phyloP scores from a whole-genome alignment of 441 rosid species.

The Adansonia gregorii region DNA sequence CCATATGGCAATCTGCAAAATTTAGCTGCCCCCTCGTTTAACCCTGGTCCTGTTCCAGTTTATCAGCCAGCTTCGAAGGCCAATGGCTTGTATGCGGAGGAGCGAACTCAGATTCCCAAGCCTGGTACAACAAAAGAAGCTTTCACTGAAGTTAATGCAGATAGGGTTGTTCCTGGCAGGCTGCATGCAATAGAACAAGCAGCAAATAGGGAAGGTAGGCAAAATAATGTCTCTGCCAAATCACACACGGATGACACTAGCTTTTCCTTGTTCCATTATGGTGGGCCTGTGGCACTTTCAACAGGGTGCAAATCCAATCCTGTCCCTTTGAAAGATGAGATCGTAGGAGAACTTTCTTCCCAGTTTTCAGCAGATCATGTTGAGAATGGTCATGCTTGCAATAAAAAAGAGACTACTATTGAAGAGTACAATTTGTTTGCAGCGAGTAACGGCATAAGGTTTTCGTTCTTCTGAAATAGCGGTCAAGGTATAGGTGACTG shows the following conservation, averaged over 20 bases:
- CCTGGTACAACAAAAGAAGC: conserved; percentile 35
- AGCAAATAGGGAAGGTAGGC: conserved; percentile 40
- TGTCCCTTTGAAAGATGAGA: conserved; percentile 47
- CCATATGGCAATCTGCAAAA: conserved; percentile 68
- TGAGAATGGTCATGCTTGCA: conserved; percentile 50
- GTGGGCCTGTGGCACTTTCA: conserved; percentile 78
- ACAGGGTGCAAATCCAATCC: conserved; percentile 49
- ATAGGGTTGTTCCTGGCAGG: conserved; percentile 34
- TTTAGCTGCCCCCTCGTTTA: conserved; percentile 52
- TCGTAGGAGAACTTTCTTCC: conserved; percentile 50
- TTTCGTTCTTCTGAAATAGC: conserved; percentile 62
- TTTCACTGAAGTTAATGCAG: conserved; percentile 38
- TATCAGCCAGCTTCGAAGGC: conserved; percentile 60
- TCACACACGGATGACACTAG: conserved; percentile 39
- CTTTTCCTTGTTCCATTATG: conserved; percentile 92
- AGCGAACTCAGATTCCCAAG: conserved; percentile 43
- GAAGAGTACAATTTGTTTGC: conserved; percentile 97
- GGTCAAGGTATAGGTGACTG: conserved; percentile 24
- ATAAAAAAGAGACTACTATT: conserved; percentile 50
- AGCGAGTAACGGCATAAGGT: conserved; percentile 63
- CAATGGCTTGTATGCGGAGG: conserved; percentile 45
- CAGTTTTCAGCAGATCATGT: conserved; percentile 52
- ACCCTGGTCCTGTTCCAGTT: conserved; percentile 53
- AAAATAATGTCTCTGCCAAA: conserved; percentile 38
- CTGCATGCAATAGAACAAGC: conserved; percentile 34